Percentiles rank a stretch among this genome's conserved stretches.
phyloP scores from a whole-genome alignment of 345 rosid genomes.

The Camelina neglecta region DNA sequence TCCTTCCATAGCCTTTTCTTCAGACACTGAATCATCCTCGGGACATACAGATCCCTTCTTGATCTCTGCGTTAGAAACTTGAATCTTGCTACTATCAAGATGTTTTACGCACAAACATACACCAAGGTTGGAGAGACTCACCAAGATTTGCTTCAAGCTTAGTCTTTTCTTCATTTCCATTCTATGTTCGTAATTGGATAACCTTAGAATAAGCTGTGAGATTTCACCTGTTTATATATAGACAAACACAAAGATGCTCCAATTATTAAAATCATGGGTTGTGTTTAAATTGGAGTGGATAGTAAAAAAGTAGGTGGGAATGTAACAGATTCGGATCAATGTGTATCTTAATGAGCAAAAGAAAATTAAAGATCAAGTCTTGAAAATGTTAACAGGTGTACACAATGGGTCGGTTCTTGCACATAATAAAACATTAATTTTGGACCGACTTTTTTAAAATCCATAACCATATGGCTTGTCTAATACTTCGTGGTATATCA shows the following conservation, averaged over 20 bases:
- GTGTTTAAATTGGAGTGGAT: slow-evolving; percentile 49
- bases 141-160: slow-evolving; percentile 30
- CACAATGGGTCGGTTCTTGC: slow-evolving; percentile 26
- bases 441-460: slow-evolving; percentile 23
- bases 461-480: slow-evolving; percentile 25
- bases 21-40: slow-evolving; percentile 3
- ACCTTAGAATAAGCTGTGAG: slow-evolving; percentile 3
- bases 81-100: slow-evolving; percentile 10
- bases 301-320: slow-evolving; percentile 42
- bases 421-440: slow-evolving; percentile 25
- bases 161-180: slow-evolving; percentile 21
- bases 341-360: slow-evolving; percentile 23
- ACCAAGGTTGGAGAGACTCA: slow-evolving; percentile 21
- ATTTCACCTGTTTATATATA: slow-evolving; percentile 23
- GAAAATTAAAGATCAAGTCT: slow-evolving; percentile 23
- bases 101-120: slow-evolving; percentile 23
- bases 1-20: slow-evolving; percentile 13
- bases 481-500: slow-evolving; percentile 29
- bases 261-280: slow-evolving; percentile 32
- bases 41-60: slow-evolving; percentile 7
- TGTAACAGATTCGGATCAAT: slow-evolving; percentile 44
- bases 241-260: slow-evolving; percentile 7
- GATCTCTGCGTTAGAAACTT: slow-evolving; percentile 6
- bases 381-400: slow-evolving; percentile 33
- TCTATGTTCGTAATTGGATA: slow-evolving; percentile 11